Evolutionary conservation across 306 rosid species (phyloP).

Genomic region (Pyrus pyrifolia): DNA sequence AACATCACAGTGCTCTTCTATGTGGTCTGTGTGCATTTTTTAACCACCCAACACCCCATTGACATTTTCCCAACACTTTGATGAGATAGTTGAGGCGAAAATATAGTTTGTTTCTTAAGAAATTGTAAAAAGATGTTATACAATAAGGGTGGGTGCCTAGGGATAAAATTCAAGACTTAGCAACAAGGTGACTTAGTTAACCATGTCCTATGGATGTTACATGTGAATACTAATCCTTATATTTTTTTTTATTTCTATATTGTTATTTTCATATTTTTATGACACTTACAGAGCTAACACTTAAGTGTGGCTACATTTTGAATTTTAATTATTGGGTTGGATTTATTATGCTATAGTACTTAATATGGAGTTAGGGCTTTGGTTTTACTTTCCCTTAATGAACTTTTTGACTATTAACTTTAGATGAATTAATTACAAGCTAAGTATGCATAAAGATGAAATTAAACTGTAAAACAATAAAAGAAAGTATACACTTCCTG

Average conservation of each 20-base stretch:
- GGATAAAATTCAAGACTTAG: background rate
- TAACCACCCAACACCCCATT: background rate
- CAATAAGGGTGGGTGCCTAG: background rate
- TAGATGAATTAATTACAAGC: background rate
- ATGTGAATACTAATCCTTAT: background rate
- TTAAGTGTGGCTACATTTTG: background rate
- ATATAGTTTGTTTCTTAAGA: background rate
- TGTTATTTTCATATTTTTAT: background rate
- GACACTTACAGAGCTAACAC: background rate
- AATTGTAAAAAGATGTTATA: background rate
- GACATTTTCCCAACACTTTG: background rate
- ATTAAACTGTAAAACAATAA: background rate
- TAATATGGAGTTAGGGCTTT: background rate
- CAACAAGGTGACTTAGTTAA: background rate
- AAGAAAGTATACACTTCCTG: background rate
- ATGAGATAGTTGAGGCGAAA: background rate
- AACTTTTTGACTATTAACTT: background rate
- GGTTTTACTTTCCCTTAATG: background rate
- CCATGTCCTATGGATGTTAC: background rate
- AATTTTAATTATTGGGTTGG: background rate
- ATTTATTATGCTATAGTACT: background rate
- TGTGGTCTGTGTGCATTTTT: background rate
- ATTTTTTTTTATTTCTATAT: background rate
- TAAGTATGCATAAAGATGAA: background rate
- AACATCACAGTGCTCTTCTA: background rate